Conservation (phyloP, 352 stramenopile genomes). For the Blastocystis sp. region DNA sequence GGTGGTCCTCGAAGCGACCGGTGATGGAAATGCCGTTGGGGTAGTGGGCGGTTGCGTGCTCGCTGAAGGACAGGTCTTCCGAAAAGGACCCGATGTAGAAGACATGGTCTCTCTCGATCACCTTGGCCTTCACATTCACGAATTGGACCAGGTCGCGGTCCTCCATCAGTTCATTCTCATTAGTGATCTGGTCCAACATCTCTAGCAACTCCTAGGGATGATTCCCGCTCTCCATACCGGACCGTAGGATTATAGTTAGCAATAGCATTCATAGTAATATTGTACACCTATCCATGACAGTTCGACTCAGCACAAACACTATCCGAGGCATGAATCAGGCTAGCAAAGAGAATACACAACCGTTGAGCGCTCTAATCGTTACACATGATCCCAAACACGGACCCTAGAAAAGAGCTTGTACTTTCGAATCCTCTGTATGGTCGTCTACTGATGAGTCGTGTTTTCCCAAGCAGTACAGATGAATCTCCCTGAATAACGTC, state of each 20-base stretch:
- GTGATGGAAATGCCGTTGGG: background rate
- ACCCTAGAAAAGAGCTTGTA: background rate
- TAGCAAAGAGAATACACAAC: background rate
- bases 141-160: background rate
- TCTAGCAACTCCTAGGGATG: background rate
- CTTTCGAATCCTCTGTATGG: background rate
- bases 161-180: background rate
- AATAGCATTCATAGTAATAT: background rate
- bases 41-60: background rate
- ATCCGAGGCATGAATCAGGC: background rate
- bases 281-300: background rate
- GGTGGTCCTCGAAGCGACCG: background rate
- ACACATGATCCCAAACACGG: background rate
- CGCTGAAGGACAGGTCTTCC: background rate
- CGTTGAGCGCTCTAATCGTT: background rate
- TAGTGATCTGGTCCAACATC: background rate
- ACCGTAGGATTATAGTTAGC: too few relatives aligned
- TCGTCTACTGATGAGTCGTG: background rate
- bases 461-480: background rate
- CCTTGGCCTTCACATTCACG: background rate
- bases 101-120: background rate
- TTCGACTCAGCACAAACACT: background rate
- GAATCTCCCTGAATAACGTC: background rate
- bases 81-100: background rate
- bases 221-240: background rate